These are phyloP conservation scores for Austropuccinia psidii DNA, from an alignment of 1,284 basidiomycete species.

Conservation along the genomic window DNA sequence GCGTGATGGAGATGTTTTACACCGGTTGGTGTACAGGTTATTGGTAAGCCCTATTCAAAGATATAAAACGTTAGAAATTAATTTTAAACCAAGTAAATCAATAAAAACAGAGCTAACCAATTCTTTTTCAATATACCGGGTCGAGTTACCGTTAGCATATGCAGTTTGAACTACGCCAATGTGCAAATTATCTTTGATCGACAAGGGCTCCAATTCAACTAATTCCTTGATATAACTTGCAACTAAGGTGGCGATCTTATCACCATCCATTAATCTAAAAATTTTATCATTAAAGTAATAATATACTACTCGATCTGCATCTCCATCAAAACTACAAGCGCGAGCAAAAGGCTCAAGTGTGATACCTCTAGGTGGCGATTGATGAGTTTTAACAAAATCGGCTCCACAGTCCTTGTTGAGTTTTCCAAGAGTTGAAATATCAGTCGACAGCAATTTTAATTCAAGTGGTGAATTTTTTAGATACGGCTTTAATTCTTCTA, in stretches of 20 bases:
- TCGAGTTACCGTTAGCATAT: conserved; percentile 96
- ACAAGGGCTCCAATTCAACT: conserved; percentile 62
- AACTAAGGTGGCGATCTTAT: conserved; percentile 93
- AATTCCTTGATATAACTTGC: conserved; percentile 88
- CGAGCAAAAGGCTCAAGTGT: conserved; percentile 66
- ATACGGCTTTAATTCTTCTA: conserved; percentile 49
- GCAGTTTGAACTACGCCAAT: conserved; percentile 95
- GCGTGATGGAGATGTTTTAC: conserved; percentile 99
- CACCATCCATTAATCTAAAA: conserved; percentile 95
- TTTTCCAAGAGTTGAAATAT: conserved; percentile 59
- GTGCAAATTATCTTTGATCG: conserved; percentile 54
- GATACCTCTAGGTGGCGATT: conserved; percentile 70
- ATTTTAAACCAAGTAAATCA: conserved; percentile 22
- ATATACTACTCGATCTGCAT: conserved; percentile 94
- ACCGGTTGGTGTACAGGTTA: conserved; percentile 90
- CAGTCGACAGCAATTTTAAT: conserved; percentile 55
- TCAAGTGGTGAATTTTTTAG: conserved; percentile 48
- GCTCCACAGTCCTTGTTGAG: conserved; percentile 56
- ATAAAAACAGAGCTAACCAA: conserved; percentile 51
- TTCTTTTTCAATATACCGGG: conserved; percentile 68
- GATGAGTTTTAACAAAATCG: conserved; percentile 92
- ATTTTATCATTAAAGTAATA: conserved; percentile 65
- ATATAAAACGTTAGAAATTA: not conserved
- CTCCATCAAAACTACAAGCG: conserved; percentile 89
- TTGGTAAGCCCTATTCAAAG: conserved; percentile 65